Conservation (phyloP, 2,329 filamentous ascomycete species). For the Aspergillus spinulosporus region DNA sequence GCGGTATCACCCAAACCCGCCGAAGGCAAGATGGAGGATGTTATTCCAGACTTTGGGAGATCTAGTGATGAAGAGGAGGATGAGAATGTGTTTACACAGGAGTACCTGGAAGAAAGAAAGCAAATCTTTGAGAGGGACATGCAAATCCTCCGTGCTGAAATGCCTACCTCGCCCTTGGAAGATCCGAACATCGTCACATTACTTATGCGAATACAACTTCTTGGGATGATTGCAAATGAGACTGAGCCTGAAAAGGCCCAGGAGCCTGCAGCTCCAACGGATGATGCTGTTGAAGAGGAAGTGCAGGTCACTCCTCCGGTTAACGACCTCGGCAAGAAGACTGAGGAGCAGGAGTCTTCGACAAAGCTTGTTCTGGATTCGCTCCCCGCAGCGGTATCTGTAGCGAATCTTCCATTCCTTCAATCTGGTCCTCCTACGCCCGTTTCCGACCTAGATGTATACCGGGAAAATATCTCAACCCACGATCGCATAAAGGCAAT, state of each 20-base stretch:
- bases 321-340: conserved; percentile 6
- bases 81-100: conserved; percentile 49
- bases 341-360: conserved; percentile 17
- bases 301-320: not conserved
- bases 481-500: conserved; percentile 42
- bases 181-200: conserved; percentile 44
- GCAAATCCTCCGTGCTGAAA: conserved; percentile 42
- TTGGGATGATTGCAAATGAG: conserved; percentile 45
- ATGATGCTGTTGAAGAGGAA: conserved; percentile 10
- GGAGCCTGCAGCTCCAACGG: conserved; percentile 3
- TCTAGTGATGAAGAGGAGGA: conserved; percentile 49
- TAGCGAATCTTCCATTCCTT: conserved; percentile 50
- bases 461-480: conserved; percentile 42
- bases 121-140: conserved; percentile 48
- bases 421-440: conserved; percentile 44
- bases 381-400: conserved; percentile 28
- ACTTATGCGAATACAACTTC: conserved; percentile 46
- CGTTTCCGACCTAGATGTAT: conserved; percentile 47
- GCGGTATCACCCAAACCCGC: conserved; percentile 1
- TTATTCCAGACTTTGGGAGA: conserved; percentile 37
- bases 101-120: conserved; percentile 49
- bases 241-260: conserved; percentile 25
- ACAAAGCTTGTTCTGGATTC: conserved; percentile 21
- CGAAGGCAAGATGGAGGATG: conserved; percentile 14
- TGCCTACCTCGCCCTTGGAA: conserved; percentile 45